A percentile compares a stretch with the other conserved stretches of the same genome.
Conservation (phyloP, 441 rosid species). For the Capsella rubella region DNA sequence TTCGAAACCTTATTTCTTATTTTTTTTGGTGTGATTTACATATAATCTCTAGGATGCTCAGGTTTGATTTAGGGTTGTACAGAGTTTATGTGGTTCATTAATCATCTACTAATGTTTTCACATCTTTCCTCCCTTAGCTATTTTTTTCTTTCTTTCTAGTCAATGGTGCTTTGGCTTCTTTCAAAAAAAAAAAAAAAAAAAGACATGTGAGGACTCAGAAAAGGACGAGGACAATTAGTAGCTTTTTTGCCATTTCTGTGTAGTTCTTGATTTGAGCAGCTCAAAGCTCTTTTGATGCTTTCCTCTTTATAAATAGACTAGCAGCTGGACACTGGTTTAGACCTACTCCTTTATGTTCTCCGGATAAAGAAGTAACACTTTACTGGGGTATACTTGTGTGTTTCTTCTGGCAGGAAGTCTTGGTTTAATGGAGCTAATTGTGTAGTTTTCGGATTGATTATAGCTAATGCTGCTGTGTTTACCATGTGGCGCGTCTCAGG, state of each 20-base stretch:
- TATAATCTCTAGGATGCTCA: not conserved
- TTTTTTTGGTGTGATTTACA: too few species aligned
- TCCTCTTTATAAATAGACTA: slow-evolving; percentile 18
- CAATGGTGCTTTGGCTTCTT: slow-evolving; percentile 1
- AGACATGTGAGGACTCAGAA: not conserved
- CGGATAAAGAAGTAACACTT: not conserved
- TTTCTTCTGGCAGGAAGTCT: slow-evolving; percentile 57
- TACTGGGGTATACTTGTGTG: not conserved
- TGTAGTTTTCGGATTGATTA: slow-evolving; percentile 65
- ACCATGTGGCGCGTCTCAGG: slow-evolving; percentile 62
- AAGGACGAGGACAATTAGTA: not conserved
- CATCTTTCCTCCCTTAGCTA: slow-evolving; percentile 4
- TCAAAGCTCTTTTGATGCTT: not conserved
- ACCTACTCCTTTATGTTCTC: not conserved
- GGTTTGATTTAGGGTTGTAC: not conserved
- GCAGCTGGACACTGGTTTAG: not conserved
- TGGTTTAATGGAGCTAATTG: slow-evolving; percentile 53
- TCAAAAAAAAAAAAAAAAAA: not conserved
- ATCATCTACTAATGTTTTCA: not conserved
- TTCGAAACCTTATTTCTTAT: too few species aligned
- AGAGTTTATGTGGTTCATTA: not conserved
- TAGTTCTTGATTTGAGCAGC: slow-evolving; percentile 27
- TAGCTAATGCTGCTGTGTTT: slow-evolving; percentile 71
- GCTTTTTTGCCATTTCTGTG: not conserved
- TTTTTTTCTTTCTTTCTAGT: slow-evolving; percentile 8